phyloP scores from a whole-genome alignment of 805 yeast genomes.

The Candida silvicultrix region DNA sequence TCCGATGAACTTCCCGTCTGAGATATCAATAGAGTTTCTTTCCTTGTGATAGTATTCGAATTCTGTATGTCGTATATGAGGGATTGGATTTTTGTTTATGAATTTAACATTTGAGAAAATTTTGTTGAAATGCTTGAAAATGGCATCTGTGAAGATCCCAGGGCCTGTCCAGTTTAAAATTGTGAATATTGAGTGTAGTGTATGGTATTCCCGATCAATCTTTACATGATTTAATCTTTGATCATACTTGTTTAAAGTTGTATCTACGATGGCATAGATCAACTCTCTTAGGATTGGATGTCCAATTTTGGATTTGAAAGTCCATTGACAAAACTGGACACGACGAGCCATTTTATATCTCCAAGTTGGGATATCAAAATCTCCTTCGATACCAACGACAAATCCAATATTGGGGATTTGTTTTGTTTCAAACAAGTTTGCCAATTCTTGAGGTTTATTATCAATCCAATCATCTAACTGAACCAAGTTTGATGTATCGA shows the following conservation, averaged over 20 bases:
- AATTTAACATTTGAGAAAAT: not conserved
- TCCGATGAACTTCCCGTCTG: conserved; percentile 29
- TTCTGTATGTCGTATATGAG: conserved; percentile 13
- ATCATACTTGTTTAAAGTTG: conserved; percentile 35
- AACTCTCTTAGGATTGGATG: conserved; percentile 51
- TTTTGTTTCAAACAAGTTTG: conserved; percentile 16
- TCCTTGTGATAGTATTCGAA: conserved; percentile 22
- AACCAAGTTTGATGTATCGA: conserved; percentile 47
- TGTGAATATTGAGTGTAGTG: conserved; percentile 20
- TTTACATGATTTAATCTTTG: conserved; percentile 20
- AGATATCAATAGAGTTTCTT: not conserved
- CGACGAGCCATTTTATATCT: conserved; percentile 41
- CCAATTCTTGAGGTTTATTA: conserved; percentile 9
- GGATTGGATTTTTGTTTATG: not conserved
- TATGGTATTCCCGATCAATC: conserved; percentile 25
- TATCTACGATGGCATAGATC: conserved; percentile 45
- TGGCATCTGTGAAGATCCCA: conserved; percentile 40
- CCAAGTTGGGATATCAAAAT: conserved; percentile 45
- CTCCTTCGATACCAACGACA: conserved; percentile 46
- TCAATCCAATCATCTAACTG: conserved; percentile 54
- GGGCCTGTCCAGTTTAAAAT: conserved; percentile 46
- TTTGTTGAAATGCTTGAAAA: conserved; percentile 34
- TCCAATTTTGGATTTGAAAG: conserved; percentile 50
- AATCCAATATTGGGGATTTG: conserved; percentile 38
- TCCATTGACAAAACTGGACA: conserved; percentile 53